phyloP scores from a whole-genome alignment of 108 stramenopile species.

The Nitzschia putrida region DNA sequence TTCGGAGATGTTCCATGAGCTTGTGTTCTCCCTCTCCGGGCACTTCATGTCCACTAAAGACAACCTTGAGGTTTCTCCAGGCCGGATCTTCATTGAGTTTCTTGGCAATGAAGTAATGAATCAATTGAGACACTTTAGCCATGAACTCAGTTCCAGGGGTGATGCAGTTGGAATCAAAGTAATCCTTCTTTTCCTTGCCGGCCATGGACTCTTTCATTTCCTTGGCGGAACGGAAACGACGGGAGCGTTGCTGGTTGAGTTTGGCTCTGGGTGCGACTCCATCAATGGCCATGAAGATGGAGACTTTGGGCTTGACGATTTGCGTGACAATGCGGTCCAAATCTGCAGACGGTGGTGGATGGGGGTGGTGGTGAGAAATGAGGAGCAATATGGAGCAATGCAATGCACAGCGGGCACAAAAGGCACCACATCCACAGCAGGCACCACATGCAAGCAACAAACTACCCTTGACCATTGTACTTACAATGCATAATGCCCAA shows the following conservation, averaged over 20 bases:
- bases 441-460: too few species aligned
- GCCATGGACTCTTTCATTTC: slow-evolving; percentile 90
- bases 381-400: not conserved
- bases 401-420: too few species aligned
- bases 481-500: slow-evolving; percentile 92
- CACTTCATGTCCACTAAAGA: slow-evolving; percentile 97
- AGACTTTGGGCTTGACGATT: slow-evolving; percentile 92
- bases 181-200: slow-evolving; percentile 39
- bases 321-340: slow-evolving; percentile 94
- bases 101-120: slow-evolving; percentile 91
- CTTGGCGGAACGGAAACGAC: slow-evolving; percentile 93
- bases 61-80: slow-evolving; percentile 89
- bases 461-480: too few species aligned
- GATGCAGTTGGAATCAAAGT: slow-evolving; percentile 99
- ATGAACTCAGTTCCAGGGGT: slow-evolving; percentile 99
- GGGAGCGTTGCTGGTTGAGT: slow-evolving; percentile 97
- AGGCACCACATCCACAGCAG: too few species aligned
- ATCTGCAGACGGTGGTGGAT: slow-evolving; percentile 35
- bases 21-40: slow-evolving; percentile 99
- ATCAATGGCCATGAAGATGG: slow-evolving; percentile 96
- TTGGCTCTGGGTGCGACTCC: slow-evolving; percentile 99
- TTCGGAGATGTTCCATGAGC: slow-evolving; percentile 98
- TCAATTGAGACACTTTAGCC: slow-evolving; percentile 81
- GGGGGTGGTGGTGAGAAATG: not conserved
- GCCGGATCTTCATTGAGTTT: slow-evolving; percentile 95